Percentiles rank a stretch among this genome's conserved stretches.
Conservation (phyloP, 2,329 filamentous ascomycete species). For the Monosporascus sp. region DNA sequence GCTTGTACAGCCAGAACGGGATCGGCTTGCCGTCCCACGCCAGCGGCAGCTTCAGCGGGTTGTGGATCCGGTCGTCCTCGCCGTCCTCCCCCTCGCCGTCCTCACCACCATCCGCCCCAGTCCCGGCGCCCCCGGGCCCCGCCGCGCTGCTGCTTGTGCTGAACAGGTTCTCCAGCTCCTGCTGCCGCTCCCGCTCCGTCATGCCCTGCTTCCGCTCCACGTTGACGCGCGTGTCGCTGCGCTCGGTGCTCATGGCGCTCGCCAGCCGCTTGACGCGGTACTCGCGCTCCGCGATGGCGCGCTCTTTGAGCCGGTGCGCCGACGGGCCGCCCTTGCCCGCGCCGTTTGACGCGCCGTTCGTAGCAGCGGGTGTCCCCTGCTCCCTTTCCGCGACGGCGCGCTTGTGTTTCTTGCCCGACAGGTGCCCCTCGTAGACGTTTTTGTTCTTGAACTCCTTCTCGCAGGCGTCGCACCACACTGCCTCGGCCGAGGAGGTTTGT, state of each 20-base stretch:
- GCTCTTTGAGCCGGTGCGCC: constrained; percentile 69
- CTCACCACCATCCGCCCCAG: constrained; percentile 39
- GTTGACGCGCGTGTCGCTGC: constrained; percentile 85
- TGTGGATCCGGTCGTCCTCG: constrained; percentile 87
- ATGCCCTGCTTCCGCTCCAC: constrained; percentile 96
- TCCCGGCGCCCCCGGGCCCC: constrained; percentile 45
- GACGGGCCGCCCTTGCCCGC: constrained; percentile 26
- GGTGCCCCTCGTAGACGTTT: constrained; percentile 86
- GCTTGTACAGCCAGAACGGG: constrained; percentile 96
- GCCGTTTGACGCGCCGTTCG: constrained; percentile 22
- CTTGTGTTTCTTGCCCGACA: constrained; percentile 88
- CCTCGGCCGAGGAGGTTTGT: constrained; percentile 45
- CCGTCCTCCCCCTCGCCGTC: constrained; percentile 68
- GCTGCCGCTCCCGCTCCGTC: constrained; percentile 91
- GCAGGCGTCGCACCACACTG: constrained; percentile 85
- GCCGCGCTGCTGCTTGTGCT: constrained; percentile 45
- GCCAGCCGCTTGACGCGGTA: constrained; percentile 75
- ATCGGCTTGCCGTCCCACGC: constrained; percentile 99
- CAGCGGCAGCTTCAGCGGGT: constrained; percentile 89
- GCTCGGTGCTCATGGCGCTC: constrained; percentile 77
- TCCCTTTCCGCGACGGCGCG: constrained; percentile 68
- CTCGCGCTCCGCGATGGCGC: constrained; percentile 84
- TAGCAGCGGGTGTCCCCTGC: constrained; percentile 36
- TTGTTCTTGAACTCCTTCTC: constrained; percentile 94
- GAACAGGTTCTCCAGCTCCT: constrained; percentile 86